Evolutionary conservation across 2,329 filamentous ascomycete genomes (phyloP).

Genomic region (Chrysoporthe puriensis): DNA sequence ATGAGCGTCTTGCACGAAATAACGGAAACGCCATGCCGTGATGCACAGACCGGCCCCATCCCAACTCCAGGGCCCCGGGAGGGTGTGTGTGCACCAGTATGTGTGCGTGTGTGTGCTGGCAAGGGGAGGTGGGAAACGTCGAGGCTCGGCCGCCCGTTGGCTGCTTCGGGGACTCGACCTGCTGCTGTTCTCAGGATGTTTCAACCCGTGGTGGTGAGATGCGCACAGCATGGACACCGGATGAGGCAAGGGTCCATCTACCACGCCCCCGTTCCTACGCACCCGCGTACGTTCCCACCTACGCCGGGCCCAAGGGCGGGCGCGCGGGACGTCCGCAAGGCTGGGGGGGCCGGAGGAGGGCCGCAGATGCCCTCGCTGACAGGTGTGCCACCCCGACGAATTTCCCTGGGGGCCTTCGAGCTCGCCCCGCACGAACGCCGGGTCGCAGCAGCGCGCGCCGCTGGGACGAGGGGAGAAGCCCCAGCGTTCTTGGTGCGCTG

Average conservation of each 20-base stretch:
- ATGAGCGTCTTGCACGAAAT: background rate
- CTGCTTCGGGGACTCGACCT: background rate
- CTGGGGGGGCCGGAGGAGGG: background rate
- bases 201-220: slow-evolving; percentile 1
- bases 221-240: background rate
- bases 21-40: background rate
- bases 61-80: background rate
- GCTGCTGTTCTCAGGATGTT: slow-evolving; percentile 11
- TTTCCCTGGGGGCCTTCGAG: background rate
- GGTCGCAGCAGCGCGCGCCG: background rate
- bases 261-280: no score
- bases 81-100: background rate
- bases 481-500: background rate
- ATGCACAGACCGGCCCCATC: background rate
- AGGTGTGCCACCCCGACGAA: background rate
- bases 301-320: background rate
- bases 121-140: background rate
- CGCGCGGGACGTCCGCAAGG: background rate
- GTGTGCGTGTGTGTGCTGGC: background rate
- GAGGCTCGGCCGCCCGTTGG: background rate
- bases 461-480: background rate
- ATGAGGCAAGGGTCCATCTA: background rate
- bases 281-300: no score
- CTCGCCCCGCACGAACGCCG: background rate
- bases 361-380: background rate